A percentile compares a stretch with the other conserved stretches of the same genome.
These are phyloP conservation scores for Alternaria alternata DNA, from an alignment of 2,329 filamentous ascomycete species.

Conservation along the genomic window DNA sequence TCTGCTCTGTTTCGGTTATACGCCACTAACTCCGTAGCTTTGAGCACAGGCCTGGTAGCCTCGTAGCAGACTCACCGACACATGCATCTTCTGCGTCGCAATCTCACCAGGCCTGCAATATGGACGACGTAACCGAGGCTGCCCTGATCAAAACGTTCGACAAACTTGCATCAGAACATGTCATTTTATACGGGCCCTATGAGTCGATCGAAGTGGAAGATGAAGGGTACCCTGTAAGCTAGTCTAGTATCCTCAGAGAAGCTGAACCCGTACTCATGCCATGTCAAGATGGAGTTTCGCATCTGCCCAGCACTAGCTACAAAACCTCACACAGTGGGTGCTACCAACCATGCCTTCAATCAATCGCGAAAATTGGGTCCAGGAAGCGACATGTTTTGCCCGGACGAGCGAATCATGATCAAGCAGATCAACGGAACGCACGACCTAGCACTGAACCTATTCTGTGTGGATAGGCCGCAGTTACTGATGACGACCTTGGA, in stretches of 20 bases:
- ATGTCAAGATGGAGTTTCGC: slow-evolving; percentile 42
- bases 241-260: background rate
- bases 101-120: slow-evolving; percentile 1
- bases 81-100: background rate
- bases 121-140: slow-evolving; percentile 23
- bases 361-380: slow-evolving; percentile 40
- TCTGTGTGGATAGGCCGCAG: slow-evolving; percentile 59
- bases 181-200: slow-evolving; percentile 37
- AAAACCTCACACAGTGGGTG: slow-evolving; percentile 42
- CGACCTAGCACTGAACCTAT: slow-evolving; percentile 59
- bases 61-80: slow-evolving; percentile 14
- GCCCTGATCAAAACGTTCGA: slow-evolving; percentile 33
- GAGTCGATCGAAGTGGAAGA: slow-evolving; percentile 27
- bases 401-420: slow-evolving; percentile 55
- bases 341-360: slow-evolving; percentile 27
- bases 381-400: slow-evolving; percentile 54
- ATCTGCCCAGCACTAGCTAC: slow-evolving; percentile 38
- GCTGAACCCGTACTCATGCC: slow-evolving; percentile 2
- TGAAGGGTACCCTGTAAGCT: slow-evolving; percentile 40
- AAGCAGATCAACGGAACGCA: slow-evolving; percentile 54
- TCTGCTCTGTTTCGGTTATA: slow-evolving; percentile 1
- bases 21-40: slow-evolving; percentile 13
- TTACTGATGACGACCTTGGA: slow-evolving; percentile 58
- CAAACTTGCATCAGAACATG: slow-evolving; percentile 31
- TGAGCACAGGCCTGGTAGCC: slow-evolving; percentile 15